phyloP scores from a whole-genome alignment of 345 rosid genomes.

The Corchorus olitorius region DNA sequence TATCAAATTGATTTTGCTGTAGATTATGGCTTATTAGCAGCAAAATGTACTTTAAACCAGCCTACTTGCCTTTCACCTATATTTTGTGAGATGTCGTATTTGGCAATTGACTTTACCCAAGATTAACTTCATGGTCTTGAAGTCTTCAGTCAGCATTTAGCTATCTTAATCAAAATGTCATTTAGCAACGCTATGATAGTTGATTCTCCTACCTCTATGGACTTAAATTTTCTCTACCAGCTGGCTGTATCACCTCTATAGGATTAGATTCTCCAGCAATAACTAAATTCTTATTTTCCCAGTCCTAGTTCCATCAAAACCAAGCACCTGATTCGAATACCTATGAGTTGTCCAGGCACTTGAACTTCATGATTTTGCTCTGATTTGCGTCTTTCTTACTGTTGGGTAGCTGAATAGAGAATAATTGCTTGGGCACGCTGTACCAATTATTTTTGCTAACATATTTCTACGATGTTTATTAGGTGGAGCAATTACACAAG shows the following conservation, averaged over 20 bases:
- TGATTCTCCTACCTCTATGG: background rate
- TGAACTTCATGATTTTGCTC: background rate
- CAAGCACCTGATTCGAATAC: background rate
- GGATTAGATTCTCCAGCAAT: background rate
- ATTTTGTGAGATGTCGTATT: background rate
- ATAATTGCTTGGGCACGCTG: background rate
- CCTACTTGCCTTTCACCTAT: background rate
- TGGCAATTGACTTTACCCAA: background rate
- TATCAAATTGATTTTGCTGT: background rate
- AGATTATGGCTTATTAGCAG: conserved; percentile 2
- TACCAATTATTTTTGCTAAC: conserved; percentile 13
- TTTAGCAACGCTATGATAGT: background rate
- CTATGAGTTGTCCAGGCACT: background rate
- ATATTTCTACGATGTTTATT: conserved; percentile 10
- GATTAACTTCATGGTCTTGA: background rate
- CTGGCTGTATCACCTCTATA: background rate
- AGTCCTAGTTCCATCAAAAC: background rate
- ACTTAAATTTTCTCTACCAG: background rate
- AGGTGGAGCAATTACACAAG: conserved; percentile 86
- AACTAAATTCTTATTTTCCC: background rate
- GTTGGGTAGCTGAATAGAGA: conserved; percentile 1
- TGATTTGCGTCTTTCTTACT: conserved; percentile 5
- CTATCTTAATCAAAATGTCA: background rate
- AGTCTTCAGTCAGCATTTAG: background rate
- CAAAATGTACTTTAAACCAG: background rate